Percentiles rank a stretch among this genome's conserved stretches.
These are phyloP conservation scores for Tremellales sp. DNA, from an alignment of 1,284 basidiomycete genomes.

Conservation along the genomic window DNA sequence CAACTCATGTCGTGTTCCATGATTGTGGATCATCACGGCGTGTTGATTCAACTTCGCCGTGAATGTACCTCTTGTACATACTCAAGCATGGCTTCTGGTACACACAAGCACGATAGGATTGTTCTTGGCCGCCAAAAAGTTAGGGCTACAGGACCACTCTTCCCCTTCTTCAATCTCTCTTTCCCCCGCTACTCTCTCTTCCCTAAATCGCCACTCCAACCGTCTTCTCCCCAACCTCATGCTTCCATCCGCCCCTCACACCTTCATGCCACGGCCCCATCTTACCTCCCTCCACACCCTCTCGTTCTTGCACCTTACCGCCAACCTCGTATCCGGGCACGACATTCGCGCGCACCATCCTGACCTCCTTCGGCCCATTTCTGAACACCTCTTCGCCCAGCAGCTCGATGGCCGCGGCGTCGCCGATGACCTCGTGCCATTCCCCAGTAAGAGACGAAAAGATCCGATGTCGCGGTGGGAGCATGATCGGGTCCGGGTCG, in stretches of 20 bases:
- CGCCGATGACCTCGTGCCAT: constrained; percentile 42
- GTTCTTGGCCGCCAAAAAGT: too few relatives aligned
- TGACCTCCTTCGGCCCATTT: constrained; percentile 24
- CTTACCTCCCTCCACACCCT: constrained; percentile 12
- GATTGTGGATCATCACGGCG: too few relatives aligned
- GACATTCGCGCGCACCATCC: constrained; percentile 18
- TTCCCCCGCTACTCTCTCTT: neutral
- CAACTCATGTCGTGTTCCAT: too few relatives aligned
- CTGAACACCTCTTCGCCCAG: constrained; percentile 34
- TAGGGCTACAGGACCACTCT: too few relatives aligned
- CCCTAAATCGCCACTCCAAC: constrained; percentile 2
- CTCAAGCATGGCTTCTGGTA: too few relatives aligned
- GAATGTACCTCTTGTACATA: too few relatives aligned
- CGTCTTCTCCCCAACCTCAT: neutral
- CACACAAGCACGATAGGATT: too few relatives aligned
- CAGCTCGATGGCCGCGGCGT: constrained; percentile 35
- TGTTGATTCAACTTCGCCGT: too few relatives aligned
- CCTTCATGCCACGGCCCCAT: constrained; percentile 19
- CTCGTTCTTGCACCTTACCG: constrained; percentile 20
- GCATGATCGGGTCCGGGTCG: constrained; percentile 35
- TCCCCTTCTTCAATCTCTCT: neutral
- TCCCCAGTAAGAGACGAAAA: constrained; percentile 30
- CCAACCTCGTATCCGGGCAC: constrained; percentile 16
- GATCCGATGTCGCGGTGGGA: constrained; percentile 35
- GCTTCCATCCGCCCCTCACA: neutral